Evolutionary conservation across 176 grass and related monocot species (phyloP).

Genomic region (bread wheat (Triticum aestivum)): IWGSC_CS_RefSeq_v2.1 NC_057802.1:588733698-588734197

Average conservation of each 20-base stretch:
- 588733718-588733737: conserved; percentile 70
- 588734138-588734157: not conserved
- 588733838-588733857: not conserved
- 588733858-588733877: not conserved
- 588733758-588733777: conserved; percentile 56
- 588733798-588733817: conserved; percentile 28
- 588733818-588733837: not conserved
- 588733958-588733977: conserved; percentile 10
- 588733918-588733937: not conserved
- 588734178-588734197: not conserved
- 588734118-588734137: not conserved
- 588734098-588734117: not conserved
- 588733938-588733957: not conserved
- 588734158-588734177: not conserved
- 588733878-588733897: not conserved
- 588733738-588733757: conserved; percentile 95
- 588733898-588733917: not conserved
- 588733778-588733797: conserved; percentile 79
- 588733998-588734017: not conserved
- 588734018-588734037: not conserved
- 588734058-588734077: not conserved
- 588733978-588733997: conserved; percentile 7
- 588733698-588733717: conserved; percentile 44
- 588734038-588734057: conserved; percentile 10
- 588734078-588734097: not conserved